Conservation (phyloP, 1,284 basidiomycete species). For the Malassezia japonica region DNA sequence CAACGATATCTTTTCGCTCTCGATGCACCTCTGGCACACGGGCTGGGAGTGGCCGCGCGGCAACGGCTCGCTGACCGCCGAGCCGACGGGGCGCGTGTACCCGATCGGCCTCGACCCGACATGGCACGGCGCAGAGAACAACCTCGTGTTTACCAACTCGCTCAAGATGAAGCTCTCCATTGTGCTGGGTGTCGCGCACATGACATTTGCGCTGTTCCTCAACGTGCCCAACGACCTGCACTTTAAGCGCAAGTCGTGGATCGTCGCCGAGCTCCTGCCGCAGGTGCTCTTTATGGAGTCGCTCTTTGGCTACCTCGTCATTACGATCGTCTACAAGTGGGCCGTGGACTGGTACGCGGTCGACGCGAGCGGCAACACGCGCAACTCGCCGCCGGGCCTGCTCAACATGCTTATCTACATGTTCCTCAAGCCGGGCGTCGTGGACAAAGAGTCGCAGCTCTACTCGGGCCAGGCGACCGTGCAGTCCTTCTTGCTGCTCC, state of each 20-base stretch:
- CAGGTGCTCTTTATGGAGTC: conserved; percentile 95
- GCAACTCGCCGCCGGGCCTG: conserved; percentile 67
- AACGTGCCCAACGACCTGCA: conserved; percentile 90
- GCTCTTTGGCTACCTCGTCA: conserved; percentile 90
- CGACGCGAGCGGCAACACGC: conserved; percentile 53
- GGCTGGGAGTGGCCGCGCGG: conserved; percentile 71
- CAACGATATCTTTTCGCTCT: conserved; percentile 97
- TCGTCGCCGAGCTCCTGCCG: conserved; percentile 89
- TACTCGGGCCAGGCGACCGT: conserved; percentile 80
- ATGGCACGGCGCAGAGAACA: conserved; percentile 91
- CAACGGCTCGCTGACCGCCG: conserved; percentile 31
- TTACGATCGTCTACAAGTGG: conserved; percentile 98
- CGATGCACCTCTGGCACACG: conserved; percentile 75
- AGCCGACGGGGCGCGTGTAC: conserved; percentile 60
- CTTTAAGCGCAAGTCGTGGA: conserved; percentile 74
- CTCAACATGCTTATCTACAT: conserved; percentile 52
- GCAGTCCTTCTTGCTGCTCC: conserved; percentile 67
- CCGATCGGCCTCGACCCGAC: conserved; percentile 87
- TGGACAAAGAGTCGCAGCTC: conserved; percentile 63
- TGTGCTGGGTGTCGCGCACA: conserved; percentile 91
- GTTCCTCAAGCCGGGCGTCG: conserved; percentile 45
- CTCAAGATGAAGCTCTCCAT: conserved; percentile 99
- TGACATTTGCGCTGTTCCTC: conserved; percentile 93
- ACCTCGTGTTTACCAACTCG: conserved; percentile 88
- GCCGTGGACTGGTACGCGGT: conserved; percentile 71